Conservation (phyloP, 73 alveolate species). For the Paramecium sexaurelia region DNA sequence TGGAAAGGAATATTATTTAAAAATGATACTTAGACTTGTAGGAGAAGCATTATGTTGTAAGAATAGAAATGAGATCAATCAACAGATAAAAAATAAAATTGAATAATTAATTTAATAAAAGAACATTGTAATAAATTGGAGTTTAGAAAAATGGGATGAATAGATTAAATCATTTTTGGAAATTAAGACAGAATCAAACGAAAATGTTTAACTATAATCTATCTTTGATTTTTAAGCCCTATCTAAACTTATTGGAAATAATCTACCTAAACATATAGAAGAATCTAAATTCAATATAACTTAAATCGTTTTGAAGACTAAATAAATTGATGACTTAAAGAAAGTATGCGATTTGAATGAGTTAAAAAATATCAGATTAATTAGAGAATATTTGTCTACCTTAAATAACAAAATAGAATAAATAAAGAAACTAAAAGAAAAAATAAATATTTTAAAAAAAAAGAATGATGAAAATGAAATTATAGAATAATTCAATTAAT, state of each 20-base stretch:
- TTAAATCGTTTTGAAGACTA: background rate
- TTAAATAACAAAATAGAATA: background rate
- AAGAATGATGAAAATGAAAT: background rate
- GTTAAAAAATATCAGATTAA: background rate
- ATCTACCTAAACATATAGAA: background rate
- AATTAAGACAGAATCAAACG: background rate
- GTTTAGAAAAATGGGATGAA: background rate
- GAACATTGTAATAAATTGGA: background rate
- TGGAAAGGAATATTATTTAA: background rate
- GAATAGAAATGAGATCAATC: background rate
- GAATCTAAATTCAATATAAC: background rate
- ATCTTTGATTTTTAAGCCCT: background rate
- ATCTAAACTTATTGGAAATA: background rate
- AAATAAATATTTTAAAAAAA: background rate
- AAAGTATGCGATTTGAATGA: background rate
- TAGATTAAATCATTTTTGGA: background rate
- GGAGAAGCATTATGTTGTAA: background rate
- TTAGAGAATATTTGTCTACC: background rate
- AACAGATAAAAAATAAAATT: background rate
- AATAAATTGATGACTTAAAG: background rate
- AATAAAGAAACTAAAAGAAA: background rate
- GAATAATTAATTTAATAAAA: background rate
- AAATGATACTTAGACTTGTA: background rate
- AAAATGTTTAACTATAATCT: background rate
- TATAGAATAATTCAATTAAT: background rate